phyloP scores from a whole-genome alignment of 1,284 basidiomycete species.

The Tremellales sp. region DNA sequence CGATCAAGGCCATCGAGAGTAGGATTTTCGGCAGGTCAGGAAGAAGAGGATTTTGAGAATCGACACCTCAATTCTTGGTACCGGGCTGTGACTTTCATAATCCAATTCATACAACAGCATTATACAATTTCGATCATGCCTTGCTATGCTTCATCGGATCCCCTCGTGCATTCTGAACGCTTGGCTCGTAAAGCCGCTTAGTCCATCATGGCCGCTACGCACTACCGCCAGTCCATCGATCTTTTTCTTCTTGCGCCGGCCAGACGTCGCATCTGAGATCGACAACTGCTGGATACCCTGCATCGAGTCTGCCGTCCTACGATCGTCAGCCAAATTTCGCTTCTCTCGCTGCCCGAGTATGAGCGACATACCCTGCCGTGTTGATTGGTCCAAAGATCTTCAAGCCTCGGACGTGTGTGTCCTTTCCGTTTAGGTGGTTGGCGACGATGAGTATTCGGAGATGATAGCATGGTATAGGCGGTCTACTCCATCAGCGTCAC shows the following conservation, averaged over 20 bases:
- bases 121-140: background rate
- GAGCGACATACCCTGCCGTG: too few species aligned
- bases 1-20: background rate
- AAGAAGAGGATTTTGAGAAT: too few species aligned
- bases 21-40: background rate
- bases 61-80: too few species aligned
- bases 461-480: slow-evolving; percentile 81
- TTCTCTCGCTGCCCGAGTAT: too few species aligned
- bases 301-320: too few species aligned
- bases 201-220: slow-evolving; percentile 45
- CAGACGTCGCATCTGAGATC: too few species aligned
- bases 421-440: slow-evolving; percentile 98
- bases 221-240: too few species aligned
- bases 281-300: too few species aligned
- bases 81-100: background rate
- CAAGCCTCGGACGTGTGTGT: slow-evolving; percentile 92
- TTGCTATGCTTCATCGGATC: slow-evolving; percentile 55
- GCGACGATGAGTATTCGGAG: slow-evolving; percentile 85
- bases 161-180: slow-evolving; percentile 72
- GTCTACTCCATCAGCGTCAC: slow-evolving; percentile 52
- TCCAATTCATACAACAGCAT: background rate
- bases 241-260: too few species aligned
- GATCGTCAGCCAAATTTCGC: too few species aligned
- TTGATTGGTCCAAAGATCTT: slow-evolving; percentile 69
- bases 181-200: slow-evolving; percentile 55